Base-by-base conservation (phyloP, 176 grass and related monocot genomes). In the Urochloa ruziziensis region DNA sequence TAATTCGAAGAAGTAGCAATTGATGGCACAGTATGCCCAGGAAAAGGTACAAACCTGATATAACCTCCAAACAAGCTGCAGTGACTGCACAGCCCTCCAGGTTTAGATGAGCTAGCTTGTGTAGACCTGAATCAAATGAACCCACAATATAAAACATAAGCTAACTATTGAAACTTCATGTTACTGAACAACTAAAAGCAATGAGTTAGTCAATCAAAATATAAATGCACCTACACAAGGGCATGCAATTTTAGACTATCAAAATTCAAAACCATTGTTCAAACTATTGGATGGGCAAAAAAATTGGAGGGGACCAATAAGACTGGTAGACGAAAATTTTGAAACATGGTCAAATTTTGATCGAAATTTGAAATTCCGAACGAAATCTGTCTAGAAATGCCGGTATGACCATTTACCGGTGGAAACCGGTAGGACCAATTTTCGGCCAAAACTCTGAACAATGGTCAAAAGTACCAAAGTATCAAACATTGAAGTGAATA, bases 31-130 rank as follows among this genome's bases (percentile, higher is more conserved):
- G 33, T 56, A 62, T 47, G 28, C 18, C 46, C 6, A 83, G 28
- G 67, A 65, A 44, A 59, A 78, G 47, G 77, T 84, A 37, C 33
- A 83, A 39, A 99, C 96, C 96, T 92, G 96, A 99, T 43, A 99
- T 89, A 87, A 78, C 85, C 70, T 94, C 83, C 88, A 99, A 96
- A 85, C 93, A 99, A 89, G 91, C 85, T 80, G 91, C 80, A 85
- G 91, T 99, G 65, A 99, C 59, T 67, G 87, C 80, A 86, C 93
- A 92, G 43, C 96, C 91, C 83, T 96, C 96, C 77, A 99, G 73
- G 78, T 99, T 96, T 61, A 96, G 59, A 80, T 85, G 87, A 67
- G 84, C 70, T 83, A 99, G 82, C 84, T 94, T 92, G 28, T 85
- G 88, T 70, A 96, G 80, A 87, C 85, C 96, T 99, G 84, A 80